phyloP scores from a whole-genome alignment of 2,329 filamentous ascomycete species.

The Chrysoporthe puriensis region DNA sequence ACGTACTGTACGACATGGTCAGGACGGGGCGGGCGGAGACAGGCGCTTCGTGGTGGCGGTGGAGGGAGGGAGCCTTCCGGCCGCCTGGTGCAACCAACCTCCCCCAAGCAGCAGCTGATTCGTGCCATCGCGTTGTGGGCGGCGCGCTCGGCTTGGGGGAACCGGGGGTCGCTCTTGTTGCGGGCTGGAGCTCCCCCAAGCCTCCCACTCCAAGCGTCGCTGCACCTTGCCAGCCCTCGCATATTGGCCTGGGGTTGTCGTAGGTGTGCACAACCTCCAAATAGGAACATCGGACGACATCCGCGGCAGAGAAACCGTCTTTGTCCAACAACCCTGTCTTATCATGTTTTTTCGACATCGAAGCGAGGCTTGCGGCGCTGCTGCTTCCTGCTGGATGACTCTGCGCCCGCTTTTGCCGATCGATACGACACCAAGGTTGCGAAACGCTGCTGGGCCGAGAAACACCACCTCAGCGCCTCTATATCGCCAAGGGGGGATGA shows the following conservation, averaged over 20 bases:
- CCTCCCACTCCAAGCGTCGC: background rate
- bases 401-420: slow-evolving; percentile 19
- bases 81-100: slow-evolving; percentile 7
- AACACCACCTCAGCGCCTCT: slow-evolving; percentile 6
- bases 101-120: slow-evolving; percentile 24
- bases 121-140: slow-evolving; percentile 17
- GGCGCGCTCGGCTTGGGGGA: background rate
- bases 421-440: slow-evolving; percentile 15
- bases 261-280: background rate
- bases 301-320: slow-evolving; percentile 23
- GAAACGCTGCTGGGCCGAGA: slow-evolving; percentile 10
- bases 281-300: slow-evolving; percentile 24
- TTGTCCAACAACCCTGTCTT: slow-evolving; percentile 17
- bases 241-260: background rate
- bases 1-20: slow-evolving; percentile 7
- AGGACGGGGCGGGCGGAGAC: slow-evolving; percentile 8
- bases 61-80: slow-evolving; percentile 3
- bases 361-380: slow-evolving; percentile 19
- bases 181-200: background rate
- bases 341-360: slow-evolving; percentile 1
- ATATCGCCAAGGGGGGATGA: slow-evolving; percentile 1
- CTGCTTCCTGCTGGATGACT: slow-evolving; percentile 20
- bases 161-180: slow-evolving; percentile 5
- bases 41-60: slow-evolving; percentile 9
- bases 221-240: slow-evolving; percentile 13